Evolutionary conservation across 2,329 filamentous ascomycete genomes (phyloP).

Genomic region (Rachicladosporium sp.): DNA sequence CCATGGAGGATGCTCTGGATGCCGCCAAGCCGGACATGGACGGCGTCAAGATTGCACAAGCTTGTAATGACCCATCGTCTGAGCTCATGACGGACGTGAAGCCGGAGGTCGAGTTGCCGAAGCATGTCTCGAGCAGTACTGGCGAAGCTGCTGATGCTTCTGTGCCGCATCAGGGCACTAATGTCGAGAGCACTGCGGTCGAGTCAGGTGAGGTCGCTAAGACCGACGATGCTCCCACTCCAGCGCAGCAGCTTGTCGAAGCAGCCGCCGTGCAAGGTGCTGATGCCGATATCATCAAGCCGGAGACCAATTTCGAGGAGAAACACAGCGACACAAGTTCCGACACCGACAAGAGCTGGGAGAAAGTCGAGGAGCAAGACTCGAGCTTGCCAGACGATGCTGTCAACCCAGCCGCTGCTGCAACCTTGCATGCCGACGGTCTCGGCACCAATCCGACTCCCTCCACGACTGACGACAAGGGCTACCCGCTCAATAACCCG

Average conservation of each 20-base stretch:
- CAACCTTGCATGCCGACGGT: neutral
- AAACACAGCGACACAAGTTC: neutral
- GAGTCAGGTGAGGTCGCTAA: neutral
- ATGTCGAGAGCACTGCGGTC: slow-evolving; percentile 6
- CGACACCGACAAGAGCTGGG: slow-evolving; percentile 3
- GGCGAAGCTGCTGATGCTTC: slow-evolving; percentile 11
- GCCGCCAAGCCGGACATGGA: slow-evolving; percentile 8
- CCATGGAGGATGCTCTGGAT: slow-evolving; percentile 15
- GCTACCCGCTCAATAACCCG: no score
- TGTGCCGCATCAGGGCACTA: slow-evolving; percentile 12
- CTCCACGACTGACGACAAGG: no score
- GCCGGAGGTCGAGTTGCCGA: slow-evolving; percentile 8
- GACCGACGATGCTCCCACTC: neutral
- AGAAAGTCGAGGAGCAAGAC: slow-evolving; percentile 1
- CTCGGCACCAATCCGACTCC: neutral
- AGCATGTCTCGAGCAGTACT: slow-evolving; percentile 13
- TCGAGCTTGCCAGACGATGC: neutral
- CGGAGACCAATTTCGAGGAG: slow-evolving; percentile 10
- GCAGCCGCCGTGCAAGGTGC: slow-evolving; percentile 13
- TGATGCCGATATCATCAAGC: slow-evolving; percentile 9
- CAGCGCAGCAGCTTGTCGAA: slow-evolving; percentile 12
- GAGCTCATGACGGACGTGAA: slow-evolving; percentile 5
- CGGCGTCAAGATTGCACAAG: slow-evolving; percentile 13
- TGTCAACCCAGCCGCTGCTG: neutral
- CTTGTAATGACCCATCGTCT: slow-evolving; percentile 8